A percentile compares a stretch with the other conserved stretches of the same genome.
Evolutionary conservation across 1,139 yeast species (phyloP).

Genomic region (Zygosaccharomyces pseudobailii): DNA sequence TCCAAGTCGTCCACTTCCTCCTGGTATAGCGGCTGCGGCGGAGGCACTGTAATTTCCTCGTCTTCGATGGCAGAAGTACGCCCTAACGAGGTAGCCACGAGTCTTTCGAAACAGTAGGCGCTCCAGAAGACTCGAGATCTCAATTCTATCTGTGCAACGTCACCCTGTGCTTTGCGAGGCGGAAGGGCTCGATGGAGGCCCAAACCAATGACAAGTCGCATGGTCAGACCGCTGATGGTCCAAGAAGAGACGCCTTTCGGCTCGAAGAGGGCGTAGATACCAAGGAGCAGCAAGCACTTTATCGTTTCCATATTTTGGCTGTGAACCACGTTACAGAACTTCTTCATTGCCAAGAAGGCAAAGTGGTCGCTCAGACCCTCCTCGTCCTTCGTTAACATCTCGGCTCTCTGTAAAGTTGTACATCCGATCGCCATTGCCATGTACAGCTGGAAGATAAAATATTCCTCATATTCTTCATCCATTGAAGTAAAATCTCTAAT

Average conservation of each 20-base stretch:
- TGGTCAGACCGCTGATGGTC: slow-evolving; percentile 46
- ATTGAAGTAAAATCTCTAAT: slow-evolving; percentile 33
- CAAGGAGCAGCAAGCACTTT: slow-evolving; percentile 40
- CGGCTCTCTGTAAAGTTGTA: slow-evolving; percentile 42
- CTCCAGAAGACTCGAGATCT: slow-evolving; percentile 47
- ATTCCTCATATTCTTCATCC: slow-evolving; percentile 22
- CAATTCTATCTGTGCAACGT: slow-evolving; percentile 38
- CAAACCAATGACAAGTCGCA: slow-evolving; percentile 40
- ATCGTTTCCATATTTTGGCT: slow-evolving; percentile 38
- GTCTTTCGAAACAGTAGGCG: slow-evolving; percentile 45
- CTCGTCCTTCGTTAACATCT: slow-evolving; percentile 34
- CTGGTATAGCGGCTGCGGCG: slow-evolving; percentile 38
- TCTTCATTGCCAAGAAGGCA: slow-evolving; percentile 36
- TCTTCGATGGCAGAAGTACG: slow-evolving; percentile 44
- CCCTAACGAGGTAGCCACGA: slow-evolving; percentile 43
- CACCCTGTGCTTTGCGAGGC: slow-evolving; percentile 25
- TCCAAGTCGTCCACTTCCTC: slow-evolving; percentile 40
- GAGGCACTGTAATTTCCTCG: slow-evolving; percentile 43
- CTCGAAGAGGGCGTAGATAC: slow-evolving; percentile 44
- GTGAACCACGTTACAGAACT: slow-evolving; percentile 36
- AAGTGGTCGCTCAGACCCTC: slow-evolving; percentile 36
- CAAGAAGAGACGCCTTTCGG: slow-evolving; percentile 43
- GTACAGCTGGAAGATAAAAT: slow-evolving; percentile 40
- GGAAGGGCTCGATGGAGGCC: slow-evolving; percentile 41
- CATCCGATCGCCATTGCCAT: slow-evolving; percentile 50